Conservation (phyloP, 768 basidiomycete genomes). For the Pisolithus albus region DNA sequence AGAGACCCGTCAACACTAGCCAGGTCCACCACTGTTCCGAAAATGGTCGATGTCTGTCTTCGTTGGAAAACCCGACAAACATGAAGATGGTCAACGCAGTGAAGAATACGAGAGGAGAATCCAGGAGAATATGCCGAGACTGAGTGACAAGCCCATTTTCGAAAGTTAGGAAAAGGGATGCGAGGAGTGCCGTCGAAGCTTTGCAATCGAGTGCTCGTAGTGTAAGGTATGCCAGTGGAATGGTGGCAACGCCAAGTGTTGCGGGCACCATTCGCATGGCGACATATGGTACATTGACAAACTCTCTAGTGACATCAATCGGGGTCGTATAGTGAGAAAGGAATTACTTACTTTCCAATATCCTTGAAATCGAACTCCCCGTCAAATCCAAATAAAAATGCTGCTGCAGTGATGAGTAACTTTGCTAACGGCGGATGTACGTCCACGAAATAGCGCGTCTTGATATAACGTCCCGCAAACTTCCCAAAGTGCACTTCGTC, state of each 20-base stretch:
- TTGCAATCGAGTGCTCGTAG: conserved; percentile 89
- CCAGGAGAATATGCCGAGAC: conserved; percentile 93
- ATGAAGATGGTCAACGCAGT: conserved; percentile 83
- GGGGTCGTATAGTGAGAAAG: neutral
- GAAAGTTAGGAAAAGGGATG: conserved; percentile 86
- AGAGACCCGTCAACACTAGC: conserved; percentile 80
- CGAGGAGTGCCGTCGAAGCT: conserved; percentile 86
- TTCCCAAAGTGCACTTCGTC: conserved; percentile 99
- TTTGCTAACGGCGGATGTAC: conserved; percentile 98
- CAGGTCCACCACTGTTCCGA: conserved; percentile 88
- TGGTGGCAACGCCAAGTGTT: conserved; percentile 76
- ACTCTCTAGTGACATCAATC: conserved; percentile 45
- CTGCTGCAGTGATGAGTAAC: conserved; percentile 87
- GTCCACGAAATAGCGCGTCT: conserved; percentile 86
- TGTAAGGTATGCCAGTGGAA: conserved; percentile 90
- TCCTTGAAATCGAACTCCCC: conserved; percentile 97
- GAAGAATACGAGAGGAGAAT: conserved; percentile 98
- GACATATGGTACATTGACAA: conserved; percentile 86
- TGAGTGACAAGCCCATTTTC: conserved; percentile 96
- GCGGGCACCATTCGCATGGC: conserved; percentile 98
- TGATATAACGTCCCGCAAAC: conserved; percentile 92
- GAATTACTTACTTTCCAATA: conserved; percentile 76
- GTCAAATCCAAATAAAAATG: conserved; percentile 79
- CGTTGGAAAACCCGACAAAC: conserved; percentile 88
- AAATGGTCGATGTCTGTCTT: conserved; percentile 81